Base-by-base conservation (phyloP, 371 early-diverging fungal species). In the Mucor circinelloides region DNA sequence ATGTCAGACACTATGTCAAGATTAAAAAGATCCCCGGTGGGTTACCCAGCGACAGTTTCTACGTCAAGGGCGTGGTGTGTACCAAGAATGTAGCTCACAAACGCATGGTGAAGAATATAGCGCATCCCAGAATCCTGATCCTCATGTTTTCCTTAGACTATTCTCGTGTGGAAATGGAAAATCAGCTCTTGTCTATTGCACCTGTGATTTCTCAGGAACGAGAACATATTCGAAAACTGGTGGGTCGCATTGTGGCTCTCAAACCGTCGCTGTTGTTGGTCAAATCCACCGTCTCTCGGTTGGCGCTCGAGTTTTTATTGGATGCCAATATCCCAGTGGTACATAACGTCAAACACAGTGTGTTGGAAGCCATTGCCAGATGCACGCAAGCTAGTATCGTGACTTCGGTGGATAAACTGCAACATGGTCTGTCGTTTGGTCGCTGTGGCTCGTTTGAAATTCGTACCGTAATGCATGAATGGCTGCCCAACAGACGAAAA, bases 21-120 rank as follows among this genome's bases (percentile, higher is more conserved):
- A 93, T 98, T 75, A 99, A 99, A 74, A 92, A 91, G 67, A 91
- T 98, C 17, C 94, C 97, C 0, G 97, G 97, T 12, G 97, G 95
- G 0, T 17, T 73, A 19, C 94, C 95, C 0, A 61, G 76, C 17
- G 94, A 96, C 69, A 90, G 92, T 44, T 87, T 90, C 60, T 96
- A 93, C 74, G 86, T 97, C 32, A 82, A 90, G 46, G 96, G 95
- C 1, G 87, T 96, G 0, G 95, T 97, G 17, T 95, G 91, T 70
- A 87, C 95, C n/a, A 97, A 96, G 72, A 92, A 93, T 68, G 84
- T 97, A 9, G 93, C 94, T 0, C 97, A 99, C 75, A 94, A 95
- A 66, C 83, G 83, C 63, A 97, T 97, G 97, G 81, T 89, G 12
- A 81, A 85, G 2, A 76, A 78, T 12, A 74, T 95, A 1, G 38